Evolutionary conservation across 2,329 filamentous ascomycete species (phyloP).

Genomic region (Aspergillus sp.): DNA sequence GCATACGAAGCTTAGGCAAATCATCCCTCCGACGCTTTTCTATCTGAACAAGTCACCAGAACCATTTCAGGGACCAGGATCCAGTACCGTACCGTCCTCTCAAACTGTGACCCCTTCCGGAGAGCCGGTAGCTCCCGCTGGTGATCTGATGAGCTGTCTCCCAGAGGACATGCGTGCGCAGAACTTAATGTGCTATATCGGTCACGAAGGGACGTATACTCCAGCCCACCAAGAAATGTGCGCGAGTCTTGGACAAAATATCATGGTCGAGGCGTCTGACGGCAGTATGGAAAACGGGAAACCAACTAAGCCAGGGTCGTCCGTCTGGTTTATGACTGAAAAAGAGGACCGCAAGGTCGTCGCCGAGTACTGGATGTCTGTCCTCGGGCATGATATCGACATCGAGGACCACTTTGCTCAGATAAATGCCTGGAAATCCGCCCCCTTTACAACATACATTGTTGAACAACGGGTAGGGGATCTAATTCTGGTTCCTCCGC

Average conservation of each 20-base stretch:
- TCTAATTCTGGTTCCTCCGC: conserved; percentile 86
- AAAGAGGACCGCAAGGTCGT: conserved; percentile 87
- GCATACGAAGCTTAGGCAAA: conserved; percentile 72
- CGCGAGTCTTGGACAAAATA: conserved; percentile 90
- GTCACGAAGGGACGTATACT: conserved; percentile 95
- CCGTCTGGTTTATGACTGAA: conserved; percentile 99
- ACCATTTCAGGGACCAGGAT: conserved; percentile 53
- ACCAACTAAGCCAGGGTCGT: conserved; percentile 72
- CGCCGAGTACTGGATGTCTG: conserved; percentile 88
- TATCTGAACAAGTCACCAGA: conserved; percentile 83
- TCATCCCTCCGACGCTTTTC: conserved; percentile 78
- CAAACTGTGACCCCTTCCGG: conserved; percentile 38
- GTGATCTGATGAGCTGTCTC: conserved; percentile 92
- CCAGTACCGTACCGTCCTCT: conserved; percentile 39
- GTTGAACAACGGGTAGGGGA: conserved; percentile 89
- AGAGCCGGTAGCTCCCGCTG: conserved; percentile 67
- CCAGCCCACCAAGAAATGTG: conserved; percentile 98
- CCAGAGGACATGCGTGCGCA: conserved; percentile 84
- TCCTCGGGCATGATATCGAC: conserved; percentile 92
- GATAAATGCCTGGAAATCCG: conserved; percentile 91
- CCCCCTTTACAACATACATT: conserved; percentile 87
- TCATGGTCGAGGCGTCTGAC: conserved; percentile 89
- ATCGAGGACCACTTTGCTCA: conserved; percentile 97
- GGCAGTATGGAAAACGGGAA: conserved; percentile 66
- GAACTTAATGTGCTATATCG: conserved; percentile 98